Base-by-base conservation (phyloP, 2,329 filamentous ascomycete species). In the Diaporthe sp. region DNA sequence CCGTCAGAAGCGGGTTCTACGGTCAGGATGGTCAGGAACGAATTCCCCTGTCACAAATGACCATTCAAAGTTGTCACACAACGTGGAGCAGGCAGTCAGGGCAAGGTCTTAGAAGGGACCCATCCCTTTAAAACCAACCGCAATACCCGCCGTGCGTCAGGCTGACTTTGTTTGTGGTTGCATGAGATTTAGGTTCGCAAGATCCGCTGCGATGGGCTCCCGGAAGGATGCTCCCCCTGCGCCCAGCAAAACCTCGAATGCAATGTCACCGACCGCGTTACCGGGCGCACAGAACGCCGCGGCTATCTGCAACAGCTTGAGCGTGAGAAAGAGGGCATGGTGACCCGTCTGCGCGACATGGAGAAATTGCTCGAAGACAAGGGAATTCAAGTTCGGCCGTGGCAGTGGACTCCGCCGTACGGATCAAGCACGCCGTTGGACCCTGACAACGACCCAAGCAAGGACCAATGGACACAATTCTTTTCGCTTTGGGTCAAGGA, bases 221-320 rank as follows among this genome's bases (percentile, higher is more conserved):
- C 93, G 42, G 92, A 94, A 77, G 95, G 94, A 76, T 97, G 95
- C 84, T 94, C 94, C 76, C 93, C 94, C 79, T 97, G 95, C 85
- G 86, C 91, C 78, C 92, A 93, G 82, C 93, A 94, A 81, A 92
- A 91, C 77, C 91, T 93, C 78, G 90, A 94, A 80, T 97, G 95
- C 84, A 92, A 91, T 84, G 95, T 95, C 71, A 97, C 95, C 73
- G 95, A 97, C 82, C 92, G 95, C 78, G 94, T 97, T 80, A 96
- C 94, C 4, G 94, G 94, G 74, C 92, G 93, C 76, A 94, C 94
- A 68, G 93, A 94, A 75, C 91, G 92, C 73, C 88, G 95, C 78
- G 95, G 95, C 70, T 95, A 96, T 79, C 87, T 94, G 77, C 92
- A 96, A 81, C 90, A 92, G 78, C 86, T 97, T 72, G 94, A 97